Evolutionary conservation across 805 yeast species (phyloP).

Genomic region (Wickerhamomyces queroliae): DNA sequence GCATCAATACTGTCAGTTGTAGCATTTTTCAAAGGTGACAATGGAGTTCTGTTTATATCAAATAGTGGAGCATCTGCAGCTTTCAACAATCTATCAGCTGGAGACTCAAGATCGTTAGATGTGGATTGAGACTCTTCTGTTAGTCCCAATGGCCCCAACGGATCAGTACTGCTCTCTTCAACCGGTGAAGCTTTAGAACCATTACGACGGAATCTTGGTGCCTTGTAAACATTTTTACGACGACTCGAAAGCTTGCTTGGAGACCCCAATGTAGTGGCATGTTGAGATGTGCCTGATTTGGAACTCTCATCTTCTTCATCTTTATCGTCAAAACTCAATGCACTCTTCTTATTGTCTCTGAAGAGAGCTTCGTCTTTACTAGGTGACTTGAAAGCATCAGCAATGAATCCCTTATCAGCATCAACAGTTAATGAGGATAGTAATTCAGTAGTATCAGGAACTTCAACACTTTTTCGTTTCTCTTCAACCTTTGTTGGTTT

Average conservation of each 20-base stretch:
- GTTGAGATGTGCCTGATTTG: conserved; percentile 6
- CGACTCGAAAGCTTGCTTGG: conserved; percentile 32
- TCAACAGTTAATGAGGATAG: conserved; percentile 39
- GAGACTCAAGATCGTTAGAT: conserved; percentile 24
- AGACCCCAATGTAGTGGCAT: conserved; percentile 13
- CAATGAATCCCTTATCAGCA: conserved; percentile 20
- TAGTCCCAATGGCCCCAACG: conserved; percentile 26
- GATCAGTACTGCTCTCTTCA: conserved; percentile 22
- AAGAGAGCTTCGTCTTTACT: conserved; percentile 29
- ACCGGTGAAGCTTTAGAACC: background rate
- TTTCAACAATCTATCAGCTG: conserved; percentile 31
- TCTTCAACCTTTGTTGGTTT: background rate
- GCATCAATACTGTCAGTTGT: conserved; percentile 2
- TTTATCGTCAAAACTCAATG: conserved; percentile 2
- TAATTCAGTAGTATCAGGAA: conserved; percentile 22
- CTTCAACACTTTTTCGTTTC: conserved; percentile 1
- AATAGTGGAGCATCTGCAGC: conserved; percentile 53
- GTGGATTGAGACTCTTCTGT: conserved; percentile 25
- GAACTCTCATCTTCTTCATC: conserved; percentile 12
- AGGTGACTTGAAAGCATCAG: conserved; percentile 16
- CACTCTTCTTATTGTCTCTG: conserved; percentile 16
- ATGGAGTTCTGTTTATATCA: conserved; percentile 29
- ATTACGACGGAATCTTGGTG: conserved; percentile 40
- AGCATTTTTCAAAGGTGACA: conserved; percentile 17
- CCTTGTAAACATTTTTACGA: conserved; percentile 39